These are phyloP conservation scores for Bombardia bombarda DNA, from an alignment of 495 filamentous ascomycete species.

Conservation along the genomic window DNA sequence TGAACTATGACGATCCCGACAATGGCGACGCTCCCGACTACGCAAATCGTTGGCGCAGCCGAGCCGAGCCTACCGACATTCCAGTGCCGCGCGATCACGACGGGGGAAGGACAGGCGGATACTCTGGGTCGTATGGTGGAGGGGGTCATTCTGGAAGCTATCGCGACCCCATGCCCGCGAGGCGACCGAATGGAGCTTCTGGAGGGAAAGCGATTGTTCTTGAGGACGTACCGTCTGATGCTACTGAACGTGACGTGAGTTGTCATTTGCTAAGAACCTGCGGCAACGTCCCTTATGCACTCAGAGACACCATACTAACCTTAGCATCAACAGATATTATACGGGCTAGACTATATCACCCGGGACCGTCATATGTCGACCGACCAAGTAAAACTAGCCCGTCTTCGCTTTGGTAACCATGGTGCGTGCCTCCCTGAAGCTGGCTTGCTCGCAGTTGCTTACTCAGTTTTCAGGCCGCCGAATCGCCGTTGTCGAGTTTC, in stretches of 20 bases:
- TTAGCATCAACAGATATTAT: slow-evolving; percentile 14
- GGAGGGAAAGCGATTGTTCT: slow-evolving; percentile 12
- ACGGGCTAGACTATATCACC: slow-evolving; percentile 23
- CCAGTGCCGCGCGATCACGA: too few species aligned
- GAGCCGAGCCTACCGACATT: too few species aligned
- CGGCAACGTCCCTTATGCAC: too few species aligned
- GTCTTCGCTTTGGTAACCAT: slow-evolving; percentile 17
- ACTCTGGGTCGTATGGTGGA: too few species aligned
- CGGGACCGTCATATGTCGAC: slow-evolving; percentile 17
- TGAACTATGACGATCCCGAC: slow-evolving; percentile 24
- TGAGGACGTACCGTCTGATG: slow-evolving; percentile 21
- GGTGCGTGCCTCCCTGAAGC: slow-evolving; percentile 10
- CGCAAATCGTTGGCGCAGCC: too few species aligned
- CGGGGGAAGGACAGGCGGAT: too few species aligned
- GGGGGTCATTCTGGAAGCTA: too few species aligned
- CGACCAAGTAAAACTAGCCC: slow-evolving; percentile 21
- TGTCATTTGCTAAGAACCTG: background rate
- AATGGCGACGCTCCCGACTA: background rate
- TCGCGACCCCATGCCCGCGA: background rate
- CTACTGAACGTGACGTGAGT: slow-evolving; percentile 23
- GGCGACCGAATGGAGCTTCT: background rate
- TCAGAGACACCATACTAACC: too few species aligned
- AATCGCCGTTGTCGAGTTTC: slow-evolving; percentile 29
- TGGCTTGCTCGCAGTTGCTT: background rate
- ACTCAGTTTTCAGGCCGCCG: slow-evolving; percentile 18